These are phyloP conservation scores for Macroventuria anomochaeta DNA, from an alignment of 2,329 filamentous ascomycete genomes.

Conservation along the genomic window DNA sequence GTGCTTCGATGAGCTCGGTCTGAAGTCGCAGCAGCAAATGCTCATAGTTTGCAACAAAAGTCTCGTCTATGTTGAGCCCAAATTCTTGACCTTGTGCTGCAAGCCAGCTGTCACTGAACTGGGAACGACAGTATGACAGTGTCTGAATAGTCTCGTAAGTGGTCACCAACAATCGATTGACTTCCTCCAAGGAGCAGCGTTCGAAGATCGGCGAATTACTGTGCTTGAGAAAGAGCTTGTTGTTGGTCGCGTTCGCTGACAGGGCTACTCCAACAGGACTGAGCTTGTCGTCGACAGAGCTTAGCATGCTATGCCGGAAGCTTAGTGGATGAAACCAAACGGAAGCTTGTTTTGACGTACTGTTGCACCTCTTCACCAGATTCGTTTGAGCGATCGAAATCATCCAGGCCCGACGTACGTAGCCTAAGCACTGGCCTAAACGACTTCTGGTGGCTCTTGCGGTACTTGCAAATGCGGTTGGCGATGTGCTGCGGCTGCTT, in stretches of 20 bases:
- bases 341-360: slow-evolving; percentile 39
- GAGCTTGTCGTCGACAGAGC: slow-evolving; percentile 33
- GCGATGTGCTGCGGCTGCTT: slow-evolving; percentile 30
- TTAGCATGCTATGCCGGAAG: slow-evolving; percentile 40
- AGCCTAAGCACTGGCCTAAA: slow-evolving; percentile 30
- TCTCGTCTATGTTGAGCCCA: slow-evolving; percentile 44
- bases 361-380: slow-evolving; percentile 45
- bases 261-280: slow-evolving; percentile 31
- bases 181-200: slow-evolving; percentile 37
- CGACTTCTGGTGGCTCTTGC: slow-evolving; percentile 23
- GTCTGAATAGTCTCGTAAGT: slow-evolving; percentile 44
- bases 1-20: slow-evolving; percentile 41
- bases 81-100: slow-evolving; percentile 38
- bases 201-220: slow-evolving; percentile 38
- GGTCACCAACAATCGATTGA: slow-evolving; percentile 34
- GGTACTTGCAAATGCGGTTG: slow-evolving; percentile 35
- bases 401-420: slow-evolving; percentile 29
- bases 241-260: slow-evolving; percentile 39
- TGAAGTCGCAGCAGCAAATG: slow-evolving; percentile 51
- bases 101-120: slow-evolving; percentile 42
- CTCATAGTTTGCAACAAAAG: slow-evolving; percentile 52
- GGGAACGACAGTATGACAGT: slow-evolving; percentile 33
- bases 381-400: slow-evolving; percentile 39
- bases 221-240: slow-evolving; percentile 47
- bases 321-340: slow-evolving; percentile 46